Evolutionary conservation across 2,329 filamentous ascomycete species (phyloP), one percentile per base, ranked within the genome.

Genomic region (Raffaelea deltoideospora): DNA sequence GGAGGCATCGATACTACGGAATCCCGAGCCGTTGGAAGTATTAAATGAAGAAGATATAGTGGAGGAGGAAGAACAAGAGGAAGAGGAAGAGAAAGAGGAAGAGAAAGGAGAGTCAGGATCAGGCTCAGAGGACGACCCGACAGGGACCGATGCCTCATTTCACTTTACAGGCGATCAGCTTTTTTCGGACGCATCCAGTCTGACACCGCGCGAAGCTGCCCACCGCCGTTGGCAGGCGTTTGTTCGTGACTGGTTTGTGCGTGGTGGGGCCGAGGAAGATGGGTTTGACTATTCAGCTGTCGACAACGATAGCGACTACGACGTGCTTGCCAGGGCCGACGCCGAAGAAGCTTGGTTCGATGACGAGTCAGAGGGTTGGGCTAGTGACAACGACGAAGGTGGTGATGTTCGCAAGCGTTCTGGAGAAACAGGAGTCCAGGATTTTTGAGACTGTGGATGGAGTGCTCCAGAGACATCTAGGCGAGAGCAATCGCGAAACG

Each of bases 331-430:
- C 63, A 72, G 60, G 43, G 58, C 64, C n/a, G 75, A 79, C 36
- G 61, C 62, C 13, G 68, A 88, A 54, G 83, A 93, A 27, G 67
- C 66, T 17, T 93, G 82, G 62, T 87, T 92, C 50, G 82, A 86
- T 18, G 74, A 76, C 6, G 79, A 93, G 60, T 77, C 82, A 47
- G 78, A 80, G 0, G 65, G 65, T 33, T 84, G 78, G 69, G 61
- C 69, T 22, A 60, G 62, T 28, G 65, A 63, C 3, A 55, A 35
- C 17, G 37, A 20, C 9, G 31, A 28, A 14, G 20, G 37, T 44
- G 59, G 28, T 29, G 76, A 14, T 30, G 28, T 15, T 30, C 5
- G 5, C 10, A 7, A 19, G 34, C 45, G 59, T 31, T 42, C 50
- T 27, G 76, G 78, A 3, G 73, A 84, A 54, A 84, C 79, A 17